A percentile compares a stretch with the other conserved stretches of the same genome.
Evolutionary conservation across 164 flowering plant species (phyloP).

Genomic region (Vitis rotundifolia): DNA sequence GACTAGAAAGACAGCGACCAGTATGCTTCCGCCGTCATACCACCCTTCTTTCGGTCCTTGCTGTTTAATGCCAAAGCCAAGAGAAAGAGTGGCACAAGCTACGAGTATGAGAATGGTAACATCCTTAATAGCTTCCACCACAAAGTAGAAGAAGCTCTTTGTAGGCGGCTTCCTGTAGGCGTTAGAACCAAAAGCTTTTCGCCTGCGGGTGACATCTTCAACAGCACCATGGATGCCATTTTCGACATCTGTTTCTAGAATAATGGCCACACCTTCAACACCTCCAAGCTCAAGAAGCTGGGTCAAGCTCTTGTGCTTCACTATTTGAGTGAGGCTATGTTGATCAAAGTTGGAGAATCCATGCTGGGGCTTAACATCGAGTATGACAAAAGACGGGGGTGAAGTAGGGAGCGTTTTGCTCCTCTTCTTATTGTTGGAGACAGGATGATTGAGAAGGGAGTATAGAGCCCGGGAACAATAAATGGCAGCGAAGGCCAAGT

Average conservation of each 20-base stretch:
- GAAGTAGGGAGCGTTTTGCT: too few relatives aligned
- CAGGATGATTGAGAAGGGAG: not conserved
- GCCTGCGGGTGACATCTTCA: constrained; percentile 23
- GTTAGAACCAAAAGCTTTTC: constrained; percentile 32
- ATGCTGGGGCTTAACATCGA: not conserved
- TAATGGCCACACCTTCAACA: constrained; percentile 16
- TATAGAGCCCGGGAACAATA: constrained; percentile 12
- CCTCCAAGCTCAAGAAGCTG: constrained; percentile 28
- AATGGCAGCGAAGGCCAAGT: constrained; percentile 2
- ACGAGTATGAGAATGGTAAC: constrained; percentile 34
- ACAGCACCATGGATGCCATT: constrained; percentile 25
- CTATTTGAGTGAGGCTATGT: constrained; percentile 20
- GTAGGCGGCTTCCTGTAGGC: constrained; percentile 31
- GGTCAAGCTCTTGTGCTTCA: constrained; percentile 29
- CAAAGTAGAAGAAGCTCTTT: constrained; percentile 32
- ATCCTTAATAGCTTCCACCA: constrained; percentile 43
- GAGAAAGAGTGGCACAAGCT: constrained; percentile 35
- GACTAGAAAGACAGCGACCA: constrained; percentile 44
- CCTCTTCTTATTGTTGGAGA: too few relatives aligned
- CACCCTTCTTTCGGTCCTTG: constrained; percentile 38
- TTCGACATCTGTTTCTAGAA: constrained; percentile 16
- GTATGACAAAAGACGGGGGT: too few relatives aligned
- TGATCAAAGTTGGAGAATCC: constrained; percentile 15
- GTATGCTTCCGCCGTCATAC: constrained; percentile 49
- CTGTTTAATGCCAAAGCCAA: constrained; percentile 45